Evolutionary conservation across 1,284 basidiomycete species (phyloP).

Genomic region (Leccinum pachyderme): DNA sequence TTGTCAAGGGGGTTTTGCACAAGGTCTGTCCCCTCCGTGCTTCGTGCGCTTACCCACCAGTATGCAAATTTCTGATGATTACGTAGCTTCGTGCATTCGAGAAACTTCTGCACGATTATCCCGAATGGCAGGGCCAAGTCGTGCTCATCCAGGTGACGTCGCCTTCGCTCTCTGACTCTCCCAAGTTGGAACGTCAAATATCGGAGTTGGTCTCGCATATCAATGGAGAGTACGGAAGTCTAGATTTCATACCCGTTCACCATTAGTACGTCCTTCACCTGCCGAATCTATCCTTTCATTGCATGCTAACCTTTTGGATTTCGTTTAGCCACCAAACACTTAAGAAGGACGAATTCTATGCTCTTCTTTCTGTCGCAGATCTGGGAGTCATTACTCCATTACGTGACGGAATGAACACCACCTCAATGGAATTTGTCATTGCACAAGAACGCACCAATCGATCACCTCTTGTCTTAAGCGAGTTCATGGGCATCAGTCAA

Average conservation of each 20-base stretch:
- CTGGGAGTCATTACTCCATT: conserved; percentile 95
- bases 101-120: conserved; percentile 90
- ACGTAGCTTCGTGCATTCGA: conserved; percentile 88
- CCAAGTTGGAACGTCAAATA: conserved; percentile 91
- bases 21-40: conserved; percentile 52
- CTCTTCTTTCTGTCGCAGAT: conserved; percentile 92
- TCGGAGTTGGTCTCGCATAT: conserved; percentile 96
- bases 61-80: conserved; percentile 6
- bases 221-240: conserved; percentile 92
- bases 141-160: conserved; percentile 91
- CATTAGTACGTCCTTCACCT: conserved; percentile 74
- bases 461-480: conserved; percentile 88
- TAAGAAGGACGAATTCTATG: conserved; percentile 98
- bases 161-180: conserved; percentile 91
- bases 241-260: conserved; percentile 98
- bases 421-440: conserved; percentile 96
- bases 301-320: not conserved
- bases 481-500: conserved; percentile 96
- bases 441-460: conserved; percentile 84
- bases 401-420: conserved; percentile 99
- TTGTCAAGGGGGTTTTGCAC: conserved; percentile 96
- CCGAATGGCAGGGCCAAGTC: conserved; percentile 92
- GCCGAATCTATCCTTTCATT: not conserved
- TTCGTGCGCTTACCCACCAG: not conserved
- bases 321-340: conserved; percentile 85